Conservation (phyloP, 1,139 yeast species). For the Kodamaea fungicola region DNA sequence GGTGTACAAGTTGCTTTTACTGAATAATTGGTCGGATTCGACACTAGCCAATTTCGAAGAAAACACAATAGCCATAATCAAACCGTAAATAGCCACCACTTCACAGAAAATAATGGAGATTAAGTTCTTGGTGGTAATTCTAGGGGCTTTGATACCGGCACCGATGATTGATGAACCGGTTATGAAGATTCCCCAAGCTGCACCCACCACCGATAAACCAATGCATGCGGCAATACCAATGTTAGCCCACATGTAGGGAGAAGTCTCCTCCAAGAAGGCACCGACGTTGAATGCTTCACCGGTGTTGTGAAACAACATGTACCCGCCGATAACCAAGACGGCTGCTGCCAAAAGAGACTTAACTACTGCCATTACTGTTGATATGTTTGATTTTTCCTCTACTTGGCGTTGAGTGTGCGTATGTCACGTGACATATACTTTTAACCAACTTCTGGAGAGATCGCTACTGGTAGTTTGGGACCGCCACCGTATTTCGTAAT, state of each 20-base stretch:
- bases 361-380: constrained; percentile 16
- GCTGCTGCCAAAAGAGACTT: constrained; percentile 26
- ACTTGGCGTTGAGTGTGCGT: too few species aligned
- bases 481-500: too few species aligned
- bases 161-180: constrained; percentile 95
- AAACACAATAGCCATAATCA: constrained; percentile 97
- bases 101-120: constrained; percentile 98
- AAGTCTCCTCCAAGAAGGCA: constrained; percentile 74
- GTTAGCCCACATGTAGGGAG: constrained; percentile 97
- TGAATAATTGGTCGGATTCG: constrained; percentile 56
- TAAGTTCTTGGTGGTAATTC: constrained; percentile 95
- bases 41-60: constrained; percentile 83
- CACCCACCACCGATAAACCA: constrained; percentile 93
- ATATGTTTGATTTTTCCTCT: too few species aligned
- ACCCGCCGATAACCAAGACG: constrained; percentile 43
- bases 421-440: too few species aligned
- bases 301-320: constrained; percentile 86
- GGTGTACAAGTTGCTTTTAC: constrained; percentile 88
- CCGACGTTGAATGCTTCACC: constrained; percentile 93
- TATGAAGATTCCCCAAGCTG: constrained; percentile 98
- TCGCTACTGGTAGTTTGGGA: too few species aligned
- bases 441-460: too few species aligned
- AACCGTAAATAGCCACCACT: constrained; percentile 97
- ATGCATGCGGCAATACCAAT: constrained; percentile 91
- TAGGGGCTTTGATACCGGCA: constrained; percentile 96